Evolutionary conservation across 1,284 basidiomycete species (phyloP), one percentile per base, ranked within the genome.

Genomic region (Ceratobasidium sp.): DNA sequence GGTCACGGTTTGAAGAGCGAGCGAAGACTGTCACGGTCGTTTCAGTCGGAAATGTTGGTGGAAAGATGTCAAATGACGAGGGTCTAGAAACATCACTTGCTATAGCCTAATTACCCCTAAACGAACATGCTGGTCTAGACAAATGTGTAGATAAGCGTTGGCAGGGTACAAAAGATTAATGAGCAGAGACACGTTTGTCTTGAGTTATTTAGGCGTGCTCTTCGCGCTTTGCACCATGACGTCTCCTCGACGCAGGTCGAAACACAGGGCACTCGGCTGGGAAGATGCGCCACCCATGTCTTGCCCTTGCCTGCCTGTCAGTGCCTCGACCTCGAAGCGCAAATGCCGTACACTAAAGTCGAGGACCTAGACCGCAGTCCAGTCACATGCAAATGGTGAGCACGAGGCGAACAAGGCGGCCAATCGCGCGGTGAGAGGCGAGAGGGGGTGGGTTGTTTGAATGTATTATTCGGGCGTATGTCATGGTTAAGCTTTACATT

Each of bases 371-470:
- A 44, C 60, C 60, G 27, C 38, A 18, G 35, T 44, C 14, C 3
- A 64, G 60, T 64, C 60, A 64, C 60, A 64, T 64, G 60, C 14
- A 44, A 38, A 64, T 64, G 60, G 60, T n/a, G 38, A 18, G 23
- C 60, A 64, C 35, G 60, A 64, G 60, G 60, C 60, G 38, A 64
- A n/a, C 60, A 44, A 20, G 38, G 16, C 6, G 5, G 23, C 18
- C 6, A 18, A 64, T 20, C 18, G 35, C 38, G 18, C 3, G 12
- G 41, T 41, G 12, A 6, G 60, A 64, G 38, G 33, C 23, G 60
- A 41, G 35, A 2, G 35, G 41, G 4, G 33, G n/a, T 44, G 14
- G 60, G 60, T 44, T 23, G 57, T 50, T 50, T 50, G 48, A 50
- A 50, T 50, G 48, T 41, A 41, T 10, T 41, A 10, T 41, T 6